Evolutionary conservation across 352 stramenopile genomes (phyloP).

Genomic region (Peronospora tabacina): DNA sequence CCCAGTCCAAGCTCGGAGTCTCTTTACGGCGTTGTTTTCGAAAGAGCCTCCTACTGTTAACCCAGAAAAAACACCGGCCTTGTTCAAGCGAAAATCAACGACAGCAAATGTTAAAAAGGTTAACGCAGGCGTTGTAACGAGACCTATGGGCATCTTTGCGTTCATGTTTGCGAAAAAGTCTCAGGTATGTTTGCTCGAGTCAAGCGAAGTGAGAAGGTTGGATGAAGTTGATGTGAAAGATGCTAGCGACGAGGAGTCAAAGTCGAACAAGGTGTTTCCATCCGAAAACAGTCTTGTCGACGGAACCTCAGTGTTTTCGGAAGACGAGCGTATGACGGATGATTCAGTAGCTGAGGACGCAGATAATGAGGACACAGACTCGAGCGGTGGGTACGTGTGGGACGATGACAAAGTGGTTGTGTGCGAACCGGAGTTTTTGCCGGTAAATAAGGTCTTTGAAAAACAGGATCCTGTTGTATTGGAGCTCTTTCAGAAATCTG

Average conservation of each 20-base stretch:
- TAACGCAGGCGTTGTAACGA: constrained; percentile 1
- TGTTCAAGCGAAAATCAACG: constrained; percentile 4
- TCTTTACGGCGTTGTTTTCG: constrained; percentile 20
- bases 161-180: constrained; percentile 26
- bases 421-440: constrained; percentile 16
- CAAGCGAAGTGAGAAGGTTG: constrained; percentile 10
- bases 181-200: constrained; percentile 14
- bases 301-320: constrained; percentile 6
- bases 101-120: not conserved
- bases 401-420: constrained; percentile 12
- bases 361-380: constrained; percentile 27
- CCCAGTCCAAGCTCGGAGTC: constrained; percentile 8
- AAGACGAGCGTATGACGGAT: not conserved
- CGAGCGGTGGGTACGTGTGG: constrained; percentile 12
- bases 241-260: constrained; percentile 22
- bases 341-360: constrained; percentile 25
- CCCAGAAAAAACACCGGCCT: not conserved
- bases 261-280: constrained; percentile 14
- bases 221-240: constrained; percentile 19
- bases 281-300: constrained; percentile 10
- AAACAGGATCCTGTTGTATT: constrained; percentile 23
- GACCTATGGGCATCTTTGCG: constrained; percentile 20
- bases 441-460: constrained; percentile 5
- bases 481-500: constrained; percentile 32
- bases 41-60: constrained; percentile 10